These are phyloP conservation scores for Penicillium nucicola DNA, from an alignment of 495 filamentous ascomycete species.

Conservation along the genomic window DNA sequence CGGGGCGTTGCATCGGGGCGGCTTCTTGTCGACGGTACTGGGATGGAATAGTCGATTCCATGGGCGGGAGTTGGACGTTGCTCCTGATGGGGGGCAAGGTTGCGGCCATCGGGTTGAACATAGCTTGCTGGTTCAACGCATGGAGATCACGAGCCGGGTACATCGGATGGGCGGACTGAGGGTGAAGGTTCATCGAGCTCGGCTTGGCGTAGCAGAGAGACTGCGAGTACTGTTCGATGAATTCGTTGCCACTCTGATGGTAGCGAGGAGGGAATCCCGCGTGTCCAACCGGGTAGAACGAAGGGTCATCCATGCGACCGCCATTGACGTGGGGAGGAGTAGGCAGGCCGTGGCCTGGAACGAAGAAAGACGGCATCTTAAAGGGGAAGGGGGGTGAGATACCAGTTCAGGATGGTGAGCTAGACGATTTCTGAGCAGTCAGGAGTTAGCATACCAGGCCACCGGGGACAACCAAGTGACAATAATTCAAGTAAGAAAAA, in stretches of 20 bases:
- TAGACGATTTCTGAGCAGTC: constrained; percentile 28
- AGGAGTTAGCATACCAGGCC: constrained; percentile 11
- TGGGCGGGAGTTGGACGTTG: constrained; percentile 44
- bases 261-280: constrained; percentile 45
- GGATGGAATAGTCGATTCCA: constrained; percentile 39
- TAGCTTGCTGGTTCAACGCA: constrained; percentile 32
- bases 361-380: constrained; percentile 47
- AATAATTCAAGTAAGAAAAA: constrained; percentile 5
- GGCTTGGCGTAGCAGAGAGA: constrained; percentile 40
- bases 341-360: constrained; percentile 43
- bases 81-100: constrained; percentile 41
- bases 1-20: constrained; percentile 29
- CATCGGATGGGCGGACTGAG: constrained; percentile 27
- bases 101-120: constrained; percentile 37
- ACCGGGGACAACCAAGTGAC: constrained; percentile 6
- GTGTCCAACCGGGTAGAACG: constrained; percentile 40
- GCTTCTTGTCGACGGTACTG: constrained; percentile 46
- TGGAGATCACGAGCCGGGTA: constrained; percentile 33
- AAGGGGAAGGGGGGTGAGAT: constrained; percentile 6
- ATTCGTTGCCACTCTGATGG: constrained; percentile 46
- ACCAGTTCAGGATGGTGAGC: constrained; percentile 40
- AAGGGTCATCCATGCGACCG: constrained; percentile 41
- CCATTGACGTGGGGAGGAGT: constrained; percentile 44
- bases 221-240: constrained; percentile 51
- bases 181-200: constrained; percentile 37